Evolutionary conservation across 495 filamentous ascomycete species (phyloP), one percentile per base, ranked within the genome.

Genomic region (Tuber indicum): DNA sequence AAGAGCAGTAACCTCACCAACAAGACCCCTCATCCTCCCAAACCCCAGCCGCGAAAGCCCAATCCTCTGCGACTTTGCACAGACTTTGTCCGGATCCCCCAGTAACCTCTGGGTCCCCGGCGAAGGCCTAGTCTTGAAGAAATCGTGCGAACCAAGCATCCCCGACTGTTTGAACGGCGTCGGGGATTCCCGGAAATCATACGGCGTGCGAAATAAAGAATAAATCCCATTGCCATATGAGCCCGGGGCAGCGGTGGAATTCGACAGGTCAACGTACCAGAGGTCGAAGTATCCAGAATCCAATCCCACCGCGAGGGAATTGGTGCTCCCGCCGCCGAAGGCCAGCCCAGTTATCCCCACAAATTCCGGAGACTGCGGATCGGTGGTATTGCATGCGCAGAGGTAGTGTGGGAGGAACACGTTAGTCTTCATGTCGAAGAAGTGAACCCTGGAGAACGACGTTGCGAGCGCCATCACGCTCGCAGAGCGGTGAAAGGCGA

Each of bases 371-470:
- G 58, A 66, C 58, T 7, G 6, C 26, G 58, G 26, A 36, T 66
- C 58, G 1, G 58, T 36, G 14, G 72, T 52, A 41, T 80, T 74
- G 0, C 74, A 66, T 19, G 74, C 62, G 41, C 39, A 58, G 19
- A 80, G 74, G n/a, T 74, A 80, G 71, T 80, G 76, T 4, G 70
- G 74, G 32, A 80, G 42, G 49, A 80, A 80, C 23, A 19, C 43
- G 26, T 74, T 76, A 2, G 74, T 74, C 19, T 78, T 66, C 4
- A 80, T 66, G 46, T 80, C 77, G 26, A 80, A 80, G 6, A 80
- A 32, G 73, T 80, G 78, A 9, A 80, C 47, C 42, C 78, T 36
- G 2, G 78, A 46, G 41, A 58, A 76, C 14, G 78, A 75, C 17
- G 78, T 80, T 17, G 78, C 49, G 39, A 80, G 71, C 0, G 78